Conservation (phyloP, 2,329 filamentous ascomycete genomes). For the Microascus cirrosus region DNA sequence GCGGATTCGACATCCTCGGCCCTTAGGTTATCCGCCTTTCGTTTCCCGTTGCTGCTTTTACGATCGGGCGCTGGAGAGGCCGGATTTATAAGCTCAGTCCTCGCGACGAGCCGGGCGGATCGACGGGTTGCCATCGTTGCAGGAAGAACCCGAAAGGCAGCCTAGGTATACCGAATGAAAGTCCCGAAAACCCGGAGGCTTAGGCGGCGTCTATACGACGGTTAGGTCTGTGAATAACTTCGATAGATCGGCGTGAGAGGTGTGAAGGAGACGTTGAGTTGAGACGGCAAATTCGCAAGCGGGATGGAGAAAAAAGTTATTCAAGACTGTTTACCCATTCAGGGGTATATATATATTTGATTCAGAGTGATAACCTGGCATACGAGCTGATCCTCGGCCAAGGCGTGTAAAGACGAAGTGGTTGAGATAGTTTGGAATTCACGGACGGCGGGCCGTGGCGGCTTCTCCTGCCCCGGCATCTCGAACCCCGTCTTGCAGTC, state of each 20-base stretch:
- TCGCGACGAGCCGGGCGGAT: conserved; percentile 1
- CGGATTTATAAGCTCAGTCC: neutral
- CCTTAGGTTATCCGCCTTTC: neutral
- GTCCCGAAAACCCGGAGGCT: neutral
- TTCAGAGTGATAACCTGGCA: neutral
- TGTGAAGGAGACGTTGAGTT: neutral
- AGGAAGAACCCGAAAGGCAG: neutral
- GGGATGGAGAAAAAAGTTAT: neutral
- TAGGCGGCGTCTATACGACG: neutral
- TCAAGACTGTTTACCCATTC: too few relatives aligned
- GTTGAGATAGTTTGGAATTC: neutral
- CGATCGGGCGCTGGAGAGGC: neutral
- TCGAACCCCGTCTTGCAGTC: too few relatives aligned
- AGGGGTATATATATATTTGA: neutral
- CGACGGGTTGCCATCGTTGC: conserved; percentile 2
- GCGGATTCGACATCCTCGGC: neutral
- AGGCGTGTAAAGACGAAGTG: neutral
- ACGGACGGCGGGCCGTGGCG: neutral
- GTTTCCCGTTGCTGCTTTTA: neutral
- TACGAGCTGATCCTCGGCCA: neutral
- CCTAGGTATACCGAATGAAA: too few relatives aligned
- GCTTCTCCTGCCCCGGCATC: too few relatives aligned
- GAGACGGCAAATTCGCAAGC: too few relatives aligned
- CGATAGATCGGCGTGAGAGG: neutral
- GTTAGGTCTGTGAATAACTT: neutral